Evolutionary conservation across 306 rosid genomes (phyloP).

Genomic region (Cicer cuneatum): DNA sequence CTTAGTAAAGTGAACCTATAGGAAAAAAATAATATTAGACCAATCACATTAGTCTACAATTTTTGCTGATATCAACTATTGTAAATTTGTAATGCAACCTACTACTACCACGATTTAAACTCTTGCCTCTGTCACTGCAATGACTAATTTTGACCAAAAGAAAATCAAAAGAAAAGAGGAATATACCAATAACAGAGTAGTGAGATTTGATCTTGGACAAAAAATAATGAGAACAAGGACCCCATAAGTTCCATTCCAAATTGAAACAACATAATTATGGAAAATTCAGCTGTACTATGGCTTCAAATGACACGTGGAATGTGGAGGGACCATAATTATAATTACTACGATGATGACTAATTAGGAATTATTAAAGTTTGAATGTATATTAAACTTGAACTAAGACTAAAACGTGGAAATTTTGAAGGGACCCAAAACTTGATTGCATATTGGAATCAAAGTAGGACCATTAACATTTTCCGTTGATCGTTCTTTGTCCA

Average conservation of each 20-base stretch:
- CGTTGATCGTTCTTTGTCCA: slow-evolving; percentile 28
- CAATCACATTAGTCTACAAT: no score
- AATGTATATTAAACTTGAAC: slow-evolving; percentile 38
- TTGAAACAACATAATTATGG: slow-evolving; percentile 42
- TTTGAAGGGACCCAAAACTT: slow-evolving; percentile 44
- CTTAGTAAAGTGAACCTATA: no score
- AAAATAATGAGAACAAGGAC: slow-evolving; percentile 42
- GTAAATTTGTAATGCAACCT: no score
- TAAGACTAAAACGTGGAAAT: slow-evolving; percentile 39
- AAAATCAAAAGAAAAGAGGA: background rate
- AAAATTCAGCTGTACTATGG: slow-evolving; percentile 25
- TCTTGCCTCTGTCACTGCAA: background rate
- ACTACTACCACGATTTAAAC: no score
- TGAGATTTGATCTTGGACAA: slow-evolving; percentile 36
- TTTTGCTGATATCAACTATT: no score
- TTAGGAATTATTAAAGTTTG: slow-evolving; percentile 31
- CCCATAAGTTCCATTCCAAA: slow-evolving; percentile 47
- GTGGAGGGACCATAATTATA: slow-evolving; percentile 30
- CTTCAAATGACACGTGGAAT: slow-evolving; percentile 45
- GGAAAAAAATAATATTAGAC: no score
- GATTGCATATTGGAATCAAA: slow-evolving; percentile 37
- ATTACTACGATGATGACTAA: slow-evolving; percentile 39
- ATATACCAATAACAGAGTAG: slow-evolving; percentile 12
- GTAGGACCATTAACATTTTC: slow-evolving; percentile 36
- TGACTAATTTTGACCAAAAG: slow-evolving; percentile 13